Percentiles rank a stretch among this genome's conserved stretches.
phyloP scores from a whole-genome alignment of 371 early-diverging fungal genomes.

The Rhizopus sp. region DNA sequence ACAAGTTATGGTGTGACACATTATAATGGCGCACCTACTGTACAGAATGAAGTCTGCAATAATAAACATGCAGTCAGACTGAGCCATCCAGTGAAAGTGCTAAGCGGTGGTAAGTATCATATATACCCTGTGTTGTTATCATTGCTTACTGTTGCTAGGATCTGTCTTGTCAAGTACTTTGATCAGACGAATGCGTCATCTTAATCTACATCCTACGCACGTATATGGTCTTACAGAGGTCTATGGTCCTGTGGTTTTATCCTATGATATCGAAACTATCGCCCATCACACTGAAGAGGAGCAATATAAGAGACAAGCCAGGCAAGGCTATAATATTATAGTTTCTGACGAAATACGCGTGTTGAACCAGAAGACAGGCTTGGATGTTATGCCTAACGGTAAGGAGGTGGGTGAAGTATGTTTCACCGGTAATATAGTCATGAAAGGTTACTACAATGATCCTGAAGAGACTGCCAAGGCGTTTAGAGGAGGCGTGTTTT shows the following conservation, averaged over 20 bases:
- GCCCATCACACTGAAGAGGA: constrained; percentile 38
- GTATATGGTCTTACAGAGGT: constrained; percentile 75
- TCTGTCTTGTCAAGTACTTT: constrained; percentile 62
- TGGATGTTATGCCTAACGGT: constrained; percentile 61
- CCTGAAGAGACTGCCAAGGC: constrained; percentile 64
- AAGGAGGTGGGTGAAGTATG: constrained; percentile 67
- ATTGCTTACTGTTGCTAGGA: constrained; percentile 22
- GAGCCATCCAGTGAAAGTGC: constrained; percentile 44
- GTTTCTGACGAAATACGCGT: constrained; percentile 64
- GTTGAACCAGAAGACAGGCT: constrained; percentile 44
- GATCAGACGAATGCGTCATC: constrained; percentile 47
- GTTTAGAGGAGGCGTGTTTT: constrained; percentile 65
- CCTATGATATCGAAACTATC: constrained; percentile 38
- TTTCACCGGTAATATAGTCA: constrained; percentile 64
- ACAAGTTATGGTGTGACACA: constrained; percentile 58
- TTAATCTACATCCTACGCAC: constrained; percentile 62
- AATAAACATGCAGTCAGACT: constrained; percentile 53
- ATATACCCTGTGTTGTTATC: neutral
- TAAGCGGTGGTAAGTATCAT: constrained; percentile 45
- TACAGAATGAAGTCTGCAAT: constrained; percentile 64
- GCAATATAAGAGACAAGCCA: constrained; percentile 45
- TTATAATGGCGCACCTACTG: constrained; percentile 70
- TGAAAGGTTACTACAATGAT: constrained; percentile 59
- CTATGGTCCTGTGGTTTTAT: constrained; percentile 54
- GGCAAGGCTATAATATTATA: constrained; percentile 61